Conservation (phyloP, 345 rosid species). For the Melaleuca alternifolia region DNA sequence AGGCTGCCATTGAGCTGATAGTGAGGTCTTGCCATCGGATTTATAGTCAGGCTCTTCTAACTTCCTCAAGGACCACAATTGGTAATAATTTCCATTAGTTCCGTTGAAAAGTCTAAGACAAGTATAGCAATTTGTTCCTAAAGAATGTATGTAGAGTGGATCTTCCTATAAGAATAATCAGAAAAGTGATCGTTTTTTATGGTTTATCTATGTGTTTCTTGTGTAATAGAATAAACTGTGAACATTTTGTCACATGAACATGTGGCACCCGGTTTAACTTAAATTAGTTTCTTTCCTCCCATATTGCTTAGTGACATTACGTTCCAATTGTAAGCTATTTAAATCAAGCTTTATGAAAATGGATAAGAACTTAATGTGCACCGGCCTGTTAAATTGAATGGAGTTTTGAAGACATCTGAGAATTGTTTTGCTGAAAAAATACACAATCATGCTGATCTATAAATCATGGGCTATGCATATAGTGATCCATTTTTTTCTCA, state of each 20-base stretch:
- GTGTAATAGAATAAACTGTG: neutral
- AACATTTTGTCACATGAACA: neutral
- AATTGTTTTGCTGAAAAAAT: neutral
- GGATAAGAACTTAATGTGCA: neutral
- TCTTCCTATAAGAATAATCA: neutral
- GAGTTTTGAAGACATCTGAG: neutral
- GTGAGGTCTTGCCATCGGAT: constrained; percentile 81
- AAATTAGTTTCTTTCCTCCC: neutral
- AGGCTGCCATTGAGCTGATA: constrained; percentile 92
- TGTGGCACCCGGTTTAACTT: neutral
- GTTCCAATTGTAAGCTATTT: neutral
- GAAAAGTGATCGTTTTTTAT: neutral
- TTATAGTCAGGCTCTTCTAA: constrained; percentile 86
- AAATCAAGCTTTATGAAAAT: neutral
- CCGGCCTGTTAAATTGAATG: neutral
- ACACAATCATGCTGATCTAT: neutral
- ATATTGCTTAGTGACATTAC: neutral
- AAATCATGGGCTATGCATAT: neutral
- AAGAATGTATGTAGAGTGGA: neutral
- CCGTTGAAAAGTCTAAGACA: neutral
- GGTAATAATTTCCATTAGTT: constrained; percentile 26
- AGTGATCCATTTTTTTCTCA: neutral
- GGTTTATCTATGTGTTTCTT: neutral
- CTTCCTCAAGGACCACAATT: constrained; percentile 76
- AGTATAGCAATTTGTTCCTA: neutral